Evolutionary conservation across 2,329 filamentous ascomycete genomes (phyloP).

Genomic region (Aureobasidium pullulans): DNA sequence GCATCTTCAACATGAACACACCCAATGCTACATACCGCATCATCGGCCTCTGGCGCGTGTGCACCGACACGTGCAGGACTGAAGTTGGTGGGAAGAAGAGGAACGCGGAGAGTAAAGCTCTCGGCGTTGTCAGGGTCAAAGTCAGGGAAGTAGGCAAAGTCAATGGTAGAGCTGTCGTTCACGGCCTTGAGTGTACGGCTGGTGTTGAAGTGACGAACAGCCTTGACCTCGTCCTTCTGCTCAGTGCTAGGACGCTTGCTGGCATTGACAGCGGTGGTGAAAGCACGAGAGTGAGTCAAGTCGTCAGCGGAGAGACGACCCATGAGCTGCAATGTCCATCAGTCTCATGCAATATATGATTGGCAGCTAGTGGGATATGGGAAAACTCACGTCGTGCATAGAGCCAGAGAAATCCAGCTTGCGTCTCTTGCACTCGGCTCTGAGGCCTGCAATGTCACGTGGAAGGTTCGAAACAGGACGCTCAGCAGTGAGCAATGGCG

Average conservation of each 20-base stretch:
- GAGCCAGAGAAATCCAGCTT: slow-evolving; percentile 40
- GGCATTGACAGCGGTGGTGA: slow-evolving; percentile 48
- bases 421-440: slow-evolving; percentile 44
- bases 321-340: slow-evolving; percentile 33
- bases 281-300: slow-evolving; percentile 44
- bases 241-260: slow-evolving; percentile 31
- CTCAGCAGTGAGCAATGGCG: slow-evolving; percentile 42
- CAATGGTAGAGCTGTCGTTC: slow-evolving; percentile 53
- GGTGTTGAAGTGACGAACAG: slow-evolving; percentile 54
- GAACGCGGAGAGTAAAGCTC: slow-evolving; percentile 22
- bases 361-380: not conserved
- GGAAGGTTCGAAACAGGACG: slow-evolving; percentile 43
- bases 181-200: slow-evolving; percentile 49
- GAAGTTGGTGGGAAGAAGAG: slow-evolving; percentile 24
- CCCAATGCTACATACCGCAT: slow-evolving; percentile 15
- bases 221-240: slow-evolving; percentile 17
- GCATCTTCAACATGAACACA: not conserved
- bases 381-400: slow-evolving; percentile 41
- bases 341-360: slow-evolving; percentile 1
- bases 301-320: slow-evolving; percentile 48
- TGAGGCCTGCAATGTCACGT: slow-evolving; percentile 44
- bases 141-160: slow-evolving; percentile 55
- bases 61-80: slow-evolving; percentile 16
- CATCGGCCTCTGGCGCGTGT: slow-evolving; percentile 19
- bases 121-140: slow-evolving; percentile 35